Percentiles rank a stretch among this genome's conserved stretches.
Conservation (phyloP, 148 eudicot genomes). For the Persicaria tinctoria region DNA sequence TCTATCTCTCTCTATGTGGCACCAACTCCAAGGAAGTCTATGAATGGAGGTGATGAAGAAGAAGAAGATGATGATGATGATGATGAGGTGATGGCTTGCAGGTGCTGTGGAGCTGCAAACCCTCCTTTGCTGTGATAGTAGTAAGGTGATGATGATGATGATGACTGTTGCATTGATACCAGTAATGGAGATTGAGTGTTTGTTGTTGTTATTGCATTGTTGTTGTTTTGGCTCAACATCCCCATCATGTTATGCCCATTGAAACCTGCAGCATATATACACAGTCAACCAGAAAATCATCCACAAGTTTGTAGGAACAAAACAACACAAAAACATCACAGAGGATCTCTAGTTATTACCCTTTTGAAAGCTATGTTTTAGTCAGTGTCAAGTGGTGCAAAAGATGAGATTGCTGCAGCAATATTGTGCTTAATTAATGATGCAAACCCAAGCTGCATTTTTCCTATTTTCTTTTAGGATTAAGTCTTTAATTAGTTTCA, state of each 20-base stretch:
- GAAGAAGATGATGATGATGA: constrained; percentile 13
- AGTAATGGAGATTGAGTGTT: constrained; percentile 7
- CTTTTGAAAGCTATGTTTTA: not conserved
- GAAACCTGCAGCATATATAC: not conserved
- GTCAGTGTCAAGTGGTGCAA: not conserved
- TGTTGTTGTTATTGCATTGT: not conserved
- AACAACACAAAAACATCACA: not conserved
- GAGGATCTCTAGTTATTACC: not conserved
- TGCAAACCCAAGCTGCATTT: too few species aligned
- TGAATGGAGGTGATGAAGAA: constrained; percentile 42
- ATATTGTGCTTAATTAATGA: too few species aligned
- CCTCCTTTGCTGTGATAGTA: constrained; percentile 10
- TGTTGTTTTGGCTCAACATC: constrained; percentile 2
- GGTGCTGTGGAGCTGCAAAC: constrained; percentile 10
- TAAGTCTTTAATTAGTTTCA: too few species aligned
- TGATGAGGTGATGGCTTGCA: constrained; percentile 7
- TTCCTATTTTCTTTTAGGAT: too few species aligned
- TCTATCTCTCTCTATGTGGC: constrained; percentile 30
- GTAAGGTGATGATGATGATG: not conserved
- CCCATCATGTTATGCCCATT: constrained; percentile 10
- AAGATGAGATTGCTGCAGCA: too few species aligned
- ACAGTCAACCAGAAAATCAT: not conserved
- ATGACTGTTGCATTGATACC: constrained; percentile 13
- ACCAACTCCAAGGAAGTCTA: constrained; percentile 89
- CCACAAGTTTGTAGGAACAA: not conserved